phyloP scores from a whole-genome alignment of 441 rosid genomes.

The Codiaeum variegatum region DNA sequence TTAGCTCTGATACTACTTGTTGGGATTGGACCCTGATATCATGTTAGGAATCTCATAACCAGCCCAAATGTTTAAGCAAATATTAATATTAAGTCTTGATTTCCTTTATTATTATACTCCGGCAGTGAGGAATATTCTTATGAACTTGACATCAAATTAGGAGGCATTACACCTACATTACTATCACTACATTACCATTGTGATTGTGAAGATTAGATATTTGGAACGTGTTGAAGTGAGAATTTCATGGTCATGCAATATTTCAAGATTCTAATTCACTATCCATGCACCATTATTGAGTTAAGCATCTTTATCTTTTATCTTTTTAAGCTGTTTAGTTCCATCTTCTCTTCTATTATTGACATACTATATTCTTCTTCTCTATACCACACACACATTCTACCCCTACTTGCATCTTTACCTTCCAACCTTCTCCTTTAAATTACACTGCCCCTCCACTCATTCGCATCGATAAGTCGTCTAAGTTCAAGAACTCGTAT shows the following conservation, averaged over 20 bases:
- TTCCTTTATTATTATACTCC: too few relatives aligned
- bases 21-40: too few relatives aligned
- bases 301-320: slow-evolving; percentile 65
- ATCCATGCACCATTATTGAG: slow-evolving; percentile 50
- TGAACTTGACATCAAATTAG: too few relatives aligned
- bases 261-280: slow-evolving; percentile 45
- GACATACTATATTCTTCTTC: slow-evolving; percentile 35
- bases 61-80: too few relatives aligned
- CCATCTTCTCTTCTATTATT: slow-evolving; percentile 43
- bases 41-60: too few relatives aligned
- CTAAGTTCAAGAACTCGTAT: neutral
- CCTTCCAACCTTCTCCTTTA: slow-evolving; percentile 25
- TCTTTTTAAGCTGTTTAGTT: slow-evolving; percentile 24
- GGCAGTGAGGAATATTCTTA: too few relatives aligned
- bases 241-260: slow-evolving; percentile 25
- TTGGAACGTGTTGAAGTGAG: slow-evolving; percentile 20
- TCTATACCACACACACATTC: slow-evolving; percentile 31
- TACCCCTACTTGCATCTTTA: slow-evolving; percentile 38
- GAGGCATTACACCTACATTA: too few relatives aligned
- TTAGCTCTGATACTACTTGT: too few relatives aligned
- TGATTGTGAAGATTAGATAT: slow-evolving; percentile 6
- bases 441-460: slow-evolving; percentile 19
- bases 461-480: neutral
- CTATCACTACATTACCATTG: neutral
- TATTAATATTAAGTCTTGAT: too few relatives aligned